Base-by-base conservation (phyloP, 495 filamentous ascomycete genomes). In the Aspergillus biplanus region DNA sequence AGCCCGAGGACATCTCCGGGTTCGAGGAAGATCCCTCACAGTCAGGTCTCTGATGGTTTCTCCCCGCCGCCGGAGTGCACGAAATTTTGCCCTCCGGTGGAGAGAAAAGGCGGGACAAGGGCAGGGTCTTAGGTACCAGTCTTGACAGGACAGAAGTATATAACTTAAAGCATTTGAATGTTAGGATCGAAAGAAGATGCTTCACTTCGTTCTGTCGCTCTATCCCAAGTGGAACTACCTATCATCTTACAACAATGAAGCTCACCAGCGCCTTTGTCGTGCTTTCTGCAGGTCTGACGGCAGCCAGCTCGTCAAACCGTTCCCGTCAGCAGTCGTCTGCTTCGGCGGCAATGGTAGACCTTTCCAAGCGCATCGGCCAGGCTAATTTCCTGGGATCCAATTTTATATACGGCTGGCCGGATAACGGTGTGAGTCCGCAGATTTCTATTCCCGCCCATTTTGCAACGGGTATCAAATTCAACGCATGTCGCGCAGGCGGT, bases 401-500 rank as follows among this genome's bases (percentile, higher is more conserved):
- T 11, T 70, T 77, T 47, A 67, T 78, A n/a, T 78, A 78, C 63
- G 73, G 72, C 13, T 67, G 74, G 34, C 73, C 73, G 3, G 72
- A 76, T 52, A 55, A 55, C 21, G 52, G 32, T 1, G 52, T 32
- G 3, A 15, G 11, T 1, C 65, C 65, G 8, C 39, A 31, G 5
- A 65, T 69, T 48, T 64, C 69, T 16, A 72, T 76, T n/a, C 68
- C 66, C n/a, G 68, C 68, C 48, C 59, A 74, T 31, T 73, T 64
- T 37, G 71, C 66, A 49, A 68, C 61, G 7, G 60, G 64, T 42
- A 69, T 69, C 8, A 61, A 61, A 53, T 72, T 67, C 37, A 39
- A 54, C 1, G 66, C 66, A 39, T 62, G 62, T 7, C 68, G 66
- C 11, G 66, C 68, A 6, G 70, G 70, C 39, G 70, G 70, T 4